Conservation (phyloP, 768 basidiomycete species). For the Leccinum imitatum region DNA sequence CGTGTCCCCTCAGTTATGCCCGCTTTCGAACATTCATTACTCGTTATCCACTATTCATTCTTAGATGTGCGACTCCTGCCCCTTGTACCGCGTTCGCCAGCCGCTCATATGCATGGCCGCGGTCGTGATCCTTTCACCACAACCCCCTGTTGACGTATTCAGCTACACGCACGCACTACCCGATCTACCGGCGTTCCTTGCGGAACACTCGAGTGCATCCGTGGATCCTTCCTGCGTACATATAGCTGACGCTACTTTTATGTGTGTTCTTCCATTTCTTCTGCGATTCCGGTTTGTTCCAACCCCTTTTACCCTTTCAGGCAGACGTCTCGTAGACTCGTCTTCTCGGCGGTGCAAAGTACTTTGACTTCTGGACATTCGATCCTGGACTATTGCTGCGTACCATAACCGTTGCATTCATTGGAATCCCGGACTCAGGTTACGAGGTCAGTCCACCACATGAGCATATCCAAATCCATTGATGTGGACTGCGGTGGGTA, state of each 20-base stretch:
- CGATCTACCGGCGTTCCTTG: constrained; percentile 15
- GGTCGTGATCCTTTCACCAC: constrained; percentile 8
- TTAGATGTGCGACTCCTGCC: constrained; percentile 15
- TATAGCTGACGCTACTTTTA: constrained; percentile 20
- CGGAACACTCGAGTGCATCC: constrained; percentile 14
- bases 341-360: constrained; percentile 5
- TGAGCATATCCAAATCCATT: constrained; percentile 4
- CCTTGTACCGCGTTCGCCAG: constrained; percentile 18
- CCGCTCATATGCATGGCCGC: constrained; percentile 9
- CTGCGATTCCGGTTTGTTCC: constrained; percentile 9
- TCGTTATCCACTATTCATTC: constrained; percentile 13
- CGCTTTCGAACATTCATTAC: constrained; percentile 10
- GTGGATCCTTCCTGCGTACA: constrained; percentile 15
- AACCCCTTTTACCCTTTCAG: constrained; percentile 2
- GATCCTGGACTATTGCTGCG: background rate
- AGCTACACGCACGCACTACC: constrained; percentile 10
- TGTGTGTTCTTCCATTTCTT: constrained; percentile 12
- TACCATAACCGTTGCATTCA: constrained; percentile 2
- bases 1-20: constrained; percentile 14
- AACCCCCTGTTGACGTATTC: constrained; percentile 7
- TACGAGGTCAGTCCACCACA: constrained; percentile 14
- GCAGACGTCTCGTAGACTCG: background rate
- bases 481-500: constrained; percentile 22
- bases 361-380: constrained; percentile 1
- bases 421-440: background rate